Base-by-base conservation (phyloP, 1,139 yeast species). In the Nakaseomyces bracarensis region DNA sequence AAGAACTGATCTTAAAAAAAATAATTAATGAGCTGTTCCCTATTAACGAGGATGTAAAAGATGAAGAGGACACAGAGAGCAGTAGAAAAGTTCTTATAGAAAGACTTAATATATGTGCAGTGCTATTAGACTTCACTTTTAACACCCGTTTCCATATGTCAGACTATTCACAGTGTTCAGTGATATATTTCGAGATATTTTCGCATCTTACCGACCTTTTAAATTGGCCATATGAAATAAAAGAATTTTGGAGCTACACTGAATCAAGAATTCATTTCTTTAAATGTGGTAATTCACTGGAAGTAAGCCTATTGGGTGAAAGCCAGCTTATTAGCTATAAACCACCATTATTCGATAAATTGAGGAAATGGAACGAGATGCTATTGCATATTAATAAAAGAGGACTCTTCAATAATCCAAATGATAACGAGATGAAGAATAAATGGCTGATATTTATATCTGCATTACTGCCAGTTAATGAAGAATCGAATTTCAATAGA, bases 401-500 rank as follows among this genome's bases (percentile, higher is more conserved):
- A 38, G 43, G 50, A 3, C 43, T 45, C 13, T 40, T 58, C 14
- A 52, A 51, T 29, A 55, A 61, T 4, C 57, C 57, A n/a, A 20
- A 30, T 9, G 54, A 50, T 37, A 55, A 51, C 39, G 44, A 47
- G 29, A 49, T 59, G 51, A 49, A 48, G 34, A 50, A 45, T 38
- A 58, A 56, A 41, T 37, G 59, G 9, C 50, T 49, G 30, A 51
- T 53, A 38, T 60, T 59, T 45, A 28, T 60, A 13, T 52, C 62
- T 1, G 60, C 57, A 36, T 44, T 60, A 39, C 42, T 60, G 30
- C 58, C 63, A 5, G 44, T 57, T 2, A 39, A 47, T 38, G 64
- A 60, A 33, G 61, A 57, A 40, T 58, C 62, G 3, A 60, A 60
- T 31, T 55, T 54, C 29, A 60, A 60, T 43, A 52, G 58, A 43